Conservation (phyloP, 1,139 yeast genomes). For the Yamadazyma spencermartinsiae region DNA sequence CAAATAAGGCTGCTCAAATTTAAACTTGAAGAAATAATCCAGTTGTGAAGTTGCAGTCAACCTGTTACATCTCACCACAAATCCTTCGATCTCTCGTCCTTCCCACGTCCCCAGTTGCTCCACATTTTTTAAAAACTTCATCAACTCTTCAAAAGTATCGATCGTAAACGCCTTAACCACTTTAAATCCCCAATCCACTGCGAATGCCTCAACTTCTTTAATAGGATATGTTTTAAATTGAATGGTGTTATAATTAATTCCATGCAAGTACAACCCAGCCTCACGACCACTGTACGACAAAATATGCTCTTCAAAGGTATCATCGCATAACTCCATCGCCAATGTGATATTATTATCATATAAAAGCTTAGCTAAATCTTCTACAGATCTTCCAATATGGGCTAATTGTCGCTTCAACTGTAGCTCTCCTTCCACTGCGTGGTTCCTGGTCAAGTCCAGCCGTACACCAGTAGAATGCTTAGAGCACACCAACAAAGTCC, state of each 20-base stretch:
- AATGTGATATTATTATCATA: constrained; percentile 66
- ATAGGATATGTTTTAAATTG: constrained; percentile 67
- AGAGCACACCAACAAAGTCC: constrained; percentile 78
- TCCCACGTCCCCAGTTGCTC: constrained; percentile 71
- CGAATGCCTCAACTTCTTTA: constrained; percentile 59
- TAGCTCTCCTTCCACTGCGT: constrained; percentile 70
- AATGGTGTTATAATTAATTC: constrained; percentile 70
- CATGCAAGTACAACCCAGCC: constrained; percentile 89
- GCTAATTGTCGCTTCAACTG: constrained; percentile 58
- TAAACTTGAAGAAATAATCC: constrained; percentile 80
- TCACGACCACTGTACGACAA: constrained; percentile 64
- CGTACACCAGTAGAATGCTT: constrained; percentile 84
- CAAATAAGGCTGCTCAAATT: constrained; percentile 92
- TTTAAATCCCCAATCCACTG: constrained; percentile 70
- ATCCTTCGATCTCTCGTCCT: constrained; percentile 83
- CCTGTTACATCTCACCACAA: constrained; percentile 70
- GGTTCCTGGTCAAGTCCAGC: constrained; percentile 57
- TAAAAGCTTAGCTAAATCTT: constrained; percentile 58
- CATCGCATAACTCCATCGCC: constrained; percentile 92
- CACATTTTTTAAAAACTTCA: constrained; percentile 54
- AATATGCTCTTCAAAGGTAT: constrained; percentile 90
- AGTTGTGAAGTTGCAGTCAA: constrained; percentile 12
- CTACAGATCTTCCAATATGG: constrained; percentile 33
- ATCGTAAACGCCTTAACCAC: constrained; percentile 47
- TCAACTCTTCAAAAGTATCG: constrained; percentile 40